Base-by-base conservation (phyloP, 768 basidiomycete species). In the Rickenella mellea region DNA sequence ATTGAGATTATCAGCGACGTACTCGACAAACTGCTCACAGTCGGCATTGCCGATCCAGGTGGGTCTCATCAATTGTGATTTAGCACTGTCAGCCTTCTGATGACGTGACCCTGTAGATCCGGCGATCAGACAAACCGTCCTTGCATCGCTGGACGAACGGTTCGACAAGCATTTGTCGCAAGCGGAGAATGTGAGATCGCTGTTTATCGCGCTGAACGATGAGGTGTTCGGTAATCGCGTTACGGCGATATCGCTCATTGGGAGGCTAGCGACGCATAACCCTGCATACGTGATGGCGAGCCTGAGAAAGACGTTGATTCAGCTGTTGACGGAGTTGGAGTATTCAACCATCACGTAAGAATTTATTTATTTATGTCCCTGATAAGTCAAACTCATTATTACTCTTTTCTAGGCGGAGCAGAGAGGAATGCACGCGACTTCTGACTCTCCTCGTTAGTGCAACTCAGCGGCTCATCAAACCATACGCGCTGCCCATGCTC, bases 201-300 rank as follows among this genome's bases (percentile, higher is more conserved):
- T 99, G 11, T 98, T 98, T 66, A 90, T 98, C 49, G 96, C 93
- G 0, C 71, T 99, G 36, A 98, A 98, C 55, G 96, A 99, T 54
- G 96, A 98, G 56, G 82, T 85, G 6, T 97, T 93, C 61, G 83
- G 85, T 38, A 96, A 96, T 56, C 80, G 96, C 17, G 78, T 90
- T 21, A 79, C 83, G n/a, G 93, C 93, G 2, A 88, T 98, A 40
- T 65, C 66, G 17, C 72, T 98, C 48, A 97, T 99, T 45, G 96
- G 96, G 1, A 80, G 96, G 21, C 74, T 99, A 20, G 89, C 93
- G 3, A 78, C 80, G 51, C 88, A 94, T 61, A 99, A 99, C 55
- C 96, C 96, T 0, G 96, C 96, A 12, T 96, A 97, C 66, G 92
- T 99, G 15, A 97, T 99, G 85, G 94, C 96, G 7, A 91, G 90